Evolutionary conservation across 306 rosid species (phyloP).

Genomic region (Trichosanthes cucumerina): DNA sequence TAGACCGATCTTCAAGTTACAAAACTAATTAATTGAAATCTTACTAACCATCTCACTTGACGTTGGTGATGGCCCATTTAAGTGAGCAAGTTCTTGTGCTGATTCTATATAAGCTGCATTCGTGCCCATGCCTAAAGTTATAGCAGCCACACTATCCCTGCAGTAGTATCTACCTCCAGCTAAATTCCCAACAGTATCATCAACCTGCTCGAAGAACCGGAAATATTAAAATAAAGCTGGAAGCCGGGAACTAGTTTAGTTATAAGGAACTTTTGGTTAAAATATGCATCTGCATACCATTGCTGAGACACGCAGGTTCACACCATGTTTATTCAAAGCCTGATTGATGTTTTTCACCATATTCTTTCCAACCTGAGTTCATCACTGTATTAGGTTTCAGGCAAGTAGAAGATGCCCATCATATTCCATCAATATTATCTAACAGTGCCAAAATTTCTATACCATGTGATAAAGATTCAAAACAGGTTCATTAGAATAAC

Average conservation of each 20-base stretch:
- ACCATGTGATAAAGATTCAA: not conserved
- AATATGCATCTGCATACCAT: slow-evolving; percentile 21
- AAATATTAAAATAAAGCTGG: not conserved
- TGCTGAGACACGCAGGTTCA: slow-evolving; percentile 36
- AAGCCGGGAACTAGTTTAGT: not conserved
- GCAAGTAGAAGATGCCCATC: not conserved
- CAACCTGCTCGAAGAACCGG: slow-evolving; percentile 31
- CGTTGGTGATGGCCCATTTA: slow-evolving; percentile 26
- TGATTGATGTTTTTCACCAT: slow-evolving; percentile 35
- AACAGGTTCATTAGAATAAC: not conserved
- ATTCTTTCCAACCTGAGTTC: slow-evolving; percentile 37
- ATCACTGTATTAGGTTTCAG: not conserved
- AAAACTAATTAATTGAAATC: not conserved
- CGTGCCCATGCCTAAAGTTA: slow-evolving; percentile 48
- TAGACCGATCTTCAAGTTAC: not conserved
- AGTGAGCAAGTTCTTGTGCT: slow-evolving; percentile 23
- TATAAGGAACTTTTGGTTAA: not conserved
- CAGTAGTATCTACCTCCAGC: slow-evolving; percentile 68
- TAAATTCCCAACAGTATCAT: slow-evolving; percentile 55
- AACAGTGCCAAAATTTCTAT: not conserved
- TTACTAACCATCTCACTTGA: slow-evolving; percentile 44
- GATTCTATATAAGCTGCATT: slow-evolving; percentile 60
- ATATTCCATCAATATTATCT: not conserved
- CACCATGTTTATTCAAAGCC: slow-evolving; percentile 41
- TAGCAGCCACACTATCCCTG: slow-evolving; percentile 45